Evolutionary conservation across 2,329 filamentous ascomycete genomes (phyloP), one percentile per base, ranked within the genome.

Genomic region (Aspergillus alliaceus): DNA sequence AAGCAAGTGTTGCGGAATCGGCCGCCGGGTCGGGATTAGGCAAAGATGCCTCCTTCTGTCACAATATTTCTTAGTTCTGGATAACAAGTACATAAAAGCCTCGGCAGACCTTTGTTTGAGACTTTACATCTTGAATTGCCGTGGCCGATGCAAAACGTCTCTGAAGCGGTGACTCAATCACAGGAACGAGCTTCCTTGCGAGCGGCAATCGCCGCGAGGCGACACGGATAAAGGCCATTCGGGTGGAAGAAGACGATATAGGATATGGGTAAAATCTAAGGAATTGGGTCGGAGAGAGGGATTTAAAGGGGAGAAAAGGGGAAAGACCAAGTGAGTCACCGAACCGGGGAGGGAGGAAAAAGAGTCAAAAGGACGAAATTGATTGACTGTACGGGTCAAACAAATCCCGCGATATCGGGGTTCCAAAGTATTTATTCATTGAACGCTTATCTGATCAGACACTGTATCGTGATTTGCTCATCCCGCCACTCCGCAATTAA

Each of bases 1-100:
- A 83, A 29, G 86, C 83, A 32, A 86, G 84, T 63, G 90, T 96
- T 66, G 86, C 79, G 1, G 91, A 95, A 74, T 91, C 88, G 48
- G 84, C 68, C 14, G 86, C 70, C 34, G 91, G 91, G 69, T 96
- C 91, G 49, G 89, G 83, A 64, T 89, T 91, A 9, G 89, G 81
- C 12, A 89, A 71, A 2, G 73, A 67, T 22, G 77, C 70, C 68
- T 83, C 78, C 66, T 76, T 77, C 78, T 84, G 61, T 12, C 14
- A 6, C 6, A 20, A 18, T 29, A 15, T 29, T 14, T 12, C n/a
- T 59, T 14, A 5, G 3, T 64, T 20, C 7, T 7, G 6, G 1
- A 15, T 11, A 14, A 1, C 2, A 8, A 8, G 40, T 24, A 3
- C 1, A 6, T 31, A 15, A n/a, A 6, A 34, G 18, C 5, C 37